Evolutionary conservation across 768 basidiomycete genomes (phyloP), one percentile per base, ranked within the genome.

Genomic region (Myochromella boudieri): DNA sequence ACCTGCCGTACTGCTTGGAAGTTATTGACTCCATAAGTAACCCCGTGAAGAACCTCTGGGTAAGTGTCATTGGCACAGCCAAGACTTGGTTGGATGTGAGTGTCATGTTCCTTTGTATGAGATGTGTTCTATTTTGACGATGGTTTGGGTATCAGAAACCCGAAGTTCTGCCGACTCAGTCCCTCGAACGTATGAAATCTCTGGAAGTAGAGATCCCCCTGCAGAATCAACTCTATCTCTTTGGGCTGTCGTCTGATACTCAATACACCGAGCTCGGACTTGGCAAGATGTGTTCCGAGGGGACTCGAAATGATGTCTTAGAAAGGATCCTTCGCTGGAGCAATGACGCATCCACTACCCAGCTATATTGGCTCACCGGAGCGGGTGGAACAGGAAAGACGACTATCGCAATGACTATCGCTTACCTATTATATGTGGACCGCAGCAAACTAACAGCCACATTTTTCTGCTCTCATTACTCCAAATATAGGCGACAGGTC

Each of bases 301-400:
- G 51, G 11, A 53, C 51, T 3, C 42, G 51, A 32, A 53, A 53
- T 21, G 46, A 42, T 26, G 46, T 53, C n/a, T 26, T 53, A 17
- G 51, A 53, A 42, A 46, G 42, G 9, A 29, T 53, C 18, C 32
- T 53, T 17, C 37, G 24, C 12, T 53, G 51, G 51, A 37, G 27
- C 25, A 53, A 53, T 26, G 46, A 48, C 22, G 34, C 38, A 26
- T 42, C 41, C 26, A 28, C 37, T 6, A 44, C 28, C 10, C 51
- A 48, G 17, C 24, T 60, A 12, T 58, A 51, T 42, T 58, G 56
- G 53, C 44, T 60, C 12, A 53, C 58, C 24, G 56, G 58, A 18
- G 54, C 46, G 32, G 58, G 50, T 2, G 58, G 58, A 2, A 56
- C 48, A 20, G 58, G 58, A 28, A 60, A 60, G 41, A 55, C 58